A percentile compares a stretch with the other conserved stretches of the same genome.
Evolutionary conservation across 2,329 filamentous ascomycete genomes (phyloP).

Genomic region (Diplodia mutila): DNA sequence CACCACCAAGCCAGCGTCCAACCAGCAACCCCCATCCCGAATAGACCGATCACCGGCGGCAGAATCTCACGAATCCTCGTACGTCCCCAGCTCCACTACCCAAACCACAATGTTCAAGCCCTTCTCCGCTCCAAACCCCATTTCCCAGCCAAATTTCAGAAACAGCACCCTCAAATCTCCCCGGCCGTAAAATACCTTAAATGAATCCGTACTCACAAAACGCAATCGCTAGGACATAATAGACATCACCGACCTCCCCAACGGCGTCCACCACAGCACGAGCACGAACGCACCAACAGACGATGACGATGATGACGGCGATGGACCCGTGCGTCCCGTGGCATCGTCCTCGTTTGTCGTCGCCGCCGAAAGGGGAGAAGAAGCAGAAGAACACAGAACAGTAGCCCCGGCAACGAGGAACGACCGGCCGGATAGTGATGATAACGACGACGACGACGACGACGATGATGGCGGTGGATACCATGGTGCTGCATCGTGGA

Average conservation of each 20-base stretch:
- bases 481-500: background rate
- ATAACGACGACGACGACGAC: too few relatives aligned
- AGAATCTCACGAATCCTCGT: background rate
- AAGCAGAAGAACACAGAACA: background rate
- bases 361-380: background rate
- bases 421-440: background rate
- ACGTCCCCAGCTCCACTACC: background rate
- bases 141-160: background rate
- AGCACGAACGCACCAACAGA: too few relatives aligned
- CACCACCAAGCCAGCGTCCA: background rate
- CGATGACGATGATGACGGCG: background rate
- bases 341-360: background rate
- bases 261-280: background rate
- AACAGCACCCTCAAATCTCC: too few relatives aligned
- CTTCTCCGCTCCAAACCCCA: background rate
- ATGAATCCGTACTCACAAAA: background rate
- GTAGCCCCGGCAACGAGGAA: background rate
- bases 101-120: background rate
- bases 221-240: background rate
- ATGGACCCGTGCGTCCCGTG: background rate
- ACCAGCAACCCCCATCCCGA: background rate
- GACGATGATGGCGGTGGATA: too few relatives aligned
- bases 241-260: constrained; percentile 9
- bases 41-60: background rate
- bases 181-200: background rate